phyloP scores from a whole-genome alignment of 2,329 filamentous ascomycete species.

The Exophiala sp. region DNA sequence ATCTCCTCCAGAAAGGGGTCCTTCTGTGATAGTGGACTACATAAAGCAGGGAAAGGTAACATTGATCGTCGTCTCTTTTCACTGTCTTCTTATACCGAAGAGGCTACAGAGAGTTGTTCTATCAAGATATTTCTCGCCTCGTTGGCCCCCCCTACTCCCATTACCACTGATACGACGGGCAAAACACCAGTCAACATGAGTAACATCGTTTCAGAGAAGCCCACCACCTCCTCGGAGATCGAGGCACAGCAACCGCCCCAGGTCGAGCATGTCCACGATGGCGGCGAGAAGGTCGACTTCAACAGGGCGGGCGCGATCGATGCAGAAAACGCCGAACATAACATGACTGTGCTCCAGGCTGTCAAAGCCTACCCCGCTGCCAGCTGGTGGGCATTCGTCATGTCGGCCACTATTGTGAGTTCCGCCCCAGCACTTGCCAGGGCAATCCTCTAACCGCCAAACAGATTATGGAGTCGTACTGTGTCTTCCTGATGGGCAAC shows the following conservation, averaged over 20 bases:
- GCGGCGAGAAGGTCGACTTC: constrained; percentile 39
- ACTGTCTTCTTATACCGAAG: background rate
- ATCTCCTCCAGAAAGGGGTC: background rate
- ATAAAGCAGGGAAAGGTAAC: background rate
- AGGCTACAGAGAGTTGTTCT: too few relatives aligned
- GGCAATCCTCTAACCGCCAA: constrained; percentile 19
- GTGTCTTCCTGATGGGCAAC: constrained; percentile 59
- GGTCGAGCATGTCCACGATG: constrained; percentile 34
- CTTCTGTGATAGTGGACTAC: background rate
- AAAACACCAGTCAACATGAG: constrained; percentile 33
- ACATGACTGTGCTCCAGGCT: constrained; percentile 49
- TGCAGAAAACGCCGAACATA: constrained; percentile 54
- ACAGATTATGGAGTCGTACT: constrained; percentile 64
- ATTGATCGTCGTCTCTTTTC: background rate
- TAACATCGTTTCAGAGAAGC: constrained; percentile 34
- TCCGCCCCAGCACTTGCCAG: constrained; percentile 11
- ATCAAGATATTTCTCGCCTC: background rate
- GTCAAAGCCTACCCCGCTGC: constrained; percentile 53
- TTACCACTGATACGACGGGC: background rate
- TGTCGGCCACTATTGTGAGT: constrained; percentile 56
- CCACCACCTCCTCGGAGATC: constrained; percentile 32
- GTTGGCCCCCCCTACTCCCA: background rate
- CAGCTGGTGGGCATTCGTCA: constrained; percentile 54
- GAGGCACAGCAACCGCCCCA: constrained; percentile 31
- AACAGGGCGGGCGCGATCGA: constrained; percentile 55